Evolutionary conservation across 140 eudicot genomes (phyloP), one percentile per base, ranked within the genome.

Genomic region (Bidens hawaiensis): DNA sequence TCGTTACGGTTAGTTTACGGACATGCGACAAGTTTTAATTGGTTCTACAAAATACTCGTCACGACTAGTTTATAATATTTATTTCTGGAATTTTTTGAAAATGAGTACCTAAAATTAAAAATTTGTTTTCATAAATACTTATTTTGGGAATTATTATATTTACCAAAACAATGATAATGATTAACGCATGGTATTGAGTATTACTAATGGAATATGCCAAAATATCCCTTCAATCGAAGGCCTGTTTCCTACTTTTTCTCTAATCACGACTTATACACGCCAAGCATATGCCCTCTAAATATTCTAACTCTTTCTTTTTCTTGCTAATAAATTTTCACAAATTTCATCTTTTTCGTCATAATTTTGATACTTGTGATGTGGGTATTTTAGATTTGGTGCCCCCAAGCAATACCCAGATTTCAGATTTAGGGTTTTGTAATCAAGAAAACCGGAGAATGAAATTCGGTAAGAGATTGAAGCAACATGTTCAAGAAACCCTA

Each of bases 261-360:
- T 68, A 79, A 66, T 77, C 53, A 79, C 81, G 79, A 82, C 79
- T 80, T 70, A 76, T 77, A 83, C 73, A 80, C 91, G 83, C 90
- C 82, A 89, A 83, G 97, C 95, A 86, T 89, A 89, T 89, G 93
- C 97, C 45, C 69, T 71, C 69, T 8, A 82, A 75, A 82, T 88
- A 88, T 84, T 82, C 96, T 71, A 49, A 33, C 46, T 66, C 54
- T 62, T 60, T 33, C 64, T 68, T 45, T 64, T 61, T 43, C 48
- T 62, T 51, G 56, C 65, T 45, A 72, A 72, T 75, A 81, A 78
- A 71, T 55, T 65, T 79, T 42, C 40, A 50, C 72, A 48, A 38
- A 68, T 10, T 30, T 62, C 36, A 47, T 26, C 14, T 54, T 57
- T 64, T 51, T 55, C 68, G 15, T 67, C 41, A 53, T 41, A 56